These are phyloP conservation scores for Melastoma malabathricum DNA, from an alignment of 345 rosid species.

Conservation along the genomic window DNA sequence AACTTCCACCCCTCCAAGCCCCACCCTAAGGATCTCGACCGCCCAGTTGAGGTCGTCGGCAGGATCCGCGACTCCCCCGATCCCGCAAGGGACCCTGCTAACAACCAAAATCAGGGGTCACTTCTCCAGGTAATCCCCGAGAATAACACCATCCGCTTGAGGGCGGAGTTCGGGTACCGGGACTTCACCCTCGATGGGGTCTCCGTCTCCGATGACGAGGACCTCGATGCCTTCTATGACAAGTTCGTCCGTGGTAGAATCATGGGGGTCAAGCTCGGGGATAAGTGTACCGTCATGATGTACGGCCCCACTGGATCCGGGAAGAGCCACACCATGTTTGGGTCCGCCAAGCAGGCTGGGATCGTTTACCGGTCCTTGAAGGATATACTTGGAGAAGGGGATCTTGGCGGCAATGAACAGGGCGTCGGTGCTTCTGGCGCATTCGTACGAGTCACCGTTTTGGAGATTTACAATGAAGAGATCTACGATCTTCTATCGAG, in stretches of 20 bases:
- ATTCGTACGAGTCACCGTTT: slow-evolving; percentile 79
- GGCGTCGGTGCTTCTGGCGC: slow-evolving; percentile 20
- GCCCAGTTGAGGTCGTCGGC: slow-evolving; percentile 75
- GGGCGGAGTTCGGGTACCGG: slow-evolving; percentile 66
- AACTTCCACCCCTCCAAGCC: slow-evolving; percentile 30
- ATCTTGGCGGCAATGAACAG: slow-evolving; percentile 12
- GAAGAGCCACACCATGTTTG: slow-evolving; percentile 93
- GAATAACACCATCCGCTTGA: slow-evolving; percentile 39
- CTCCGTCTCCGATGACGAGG: slow-evolving; percentile 60
- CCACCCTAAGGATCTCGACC: slow-evolving; percentile 48
- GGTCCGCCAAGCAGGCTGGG: slow-evolving; percentile 77
- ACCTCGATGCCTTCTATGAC: slow-evolving; percentile 50
- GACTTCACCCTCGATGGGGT: slow-evolving; percentile 75
- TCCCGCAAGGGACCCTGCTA: slow-evolving; percentile 28
- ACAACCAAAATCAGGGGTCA: slow-evolving; percentile 7
- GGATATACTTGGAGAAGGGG: slow-evolving; percentile 63
- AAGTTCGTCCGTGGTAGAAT: slow-evolving; percentile 61
- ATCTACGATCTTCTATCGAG: slow-evolving; percentile 76
- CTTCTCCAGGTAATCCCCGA: slow-evolving; percentile 50
- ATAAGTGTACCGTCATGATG: slow-evolving; percentile 84
- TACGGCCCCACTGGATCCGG: slow-evolving; percentile 98
- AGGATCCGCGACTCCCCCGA: slow-evolving; percentile 45
- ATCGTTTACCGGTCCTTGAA: slow-evolving; percentile 65
- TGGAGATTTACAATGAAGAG: slow-evolving; percentile 92
- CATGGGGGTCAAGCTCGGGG: slow-evolving; percentile 54